A percentile compares a stretch with the other conserved stretches of the same genome.
phyloP scores from a whole-genome alignment of 768 basidiomycete species.

The Wakefieldia striispora region DNA sequence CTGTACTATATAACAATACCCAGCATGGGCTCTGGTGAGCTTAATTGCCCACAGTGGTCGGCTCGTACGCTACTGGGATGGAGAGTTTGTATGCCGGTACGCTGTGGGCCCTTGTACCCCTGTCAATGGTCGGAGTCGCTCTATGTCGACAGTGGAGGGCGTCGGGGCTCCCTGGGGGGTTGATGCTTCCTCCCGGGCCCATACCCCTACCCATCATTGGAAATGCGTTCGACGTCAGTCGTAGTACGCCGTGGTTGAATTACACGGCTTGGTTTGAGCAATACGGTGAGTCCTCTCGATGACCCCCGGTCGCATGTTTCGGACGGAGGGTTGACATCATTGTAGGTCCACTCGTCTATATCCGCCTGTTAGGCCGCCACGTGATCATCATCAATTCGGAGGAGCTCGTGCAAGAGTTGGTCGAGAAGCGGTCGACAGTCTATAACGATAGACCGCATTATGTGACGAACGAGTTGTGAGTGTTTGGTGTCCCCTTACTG shows the following conservation, averaged over 20 bases:
- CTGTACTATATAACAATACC: no score
- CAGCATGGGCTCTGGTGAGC: no score
- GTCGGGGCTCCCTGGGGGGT: not conserved
- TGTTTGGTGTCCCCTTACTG: no score
- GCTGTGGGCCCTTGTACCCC: not conserved
- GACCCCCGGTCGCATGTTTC: no score
- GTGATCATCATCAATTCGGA: conserved; percentile 13
- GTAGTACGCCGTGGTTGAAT: conserved; percentile 8
- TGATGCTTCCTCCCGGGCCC: conserved; percentile 13
- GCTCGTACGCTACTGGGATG: not conserved
- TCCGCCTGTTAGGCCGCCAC: conserved; percentile 1
- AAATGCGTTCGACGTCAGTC: conserved; percentile 4
- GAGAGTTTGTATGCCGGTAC: not conserved
- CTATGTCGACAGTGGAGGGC: not conserved
- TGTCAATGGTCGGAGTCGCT: not conserved
- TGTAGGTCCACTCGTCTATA: not conserved
- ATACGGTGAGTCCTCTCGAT: conserved; percentile 4
- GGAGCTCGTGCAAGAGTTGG: conserved; percentile 7
- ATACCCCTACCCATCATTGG: conserved; percentile 12
- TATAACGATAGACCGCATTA: conserved; percentile 16
- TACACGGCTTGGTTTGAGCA: conserved; percentile 12
- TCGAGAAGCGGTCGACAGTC: conserved; percentile 15
- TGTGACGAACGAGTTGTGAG: conserved; percentile 9
- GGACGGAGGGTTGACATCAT: no score
- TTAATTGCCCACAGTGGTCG: no score